Base-by-base conservation (phyloP, 371 early-diverging fungal genomes). In the Haplosporangium sp. region DNA sequence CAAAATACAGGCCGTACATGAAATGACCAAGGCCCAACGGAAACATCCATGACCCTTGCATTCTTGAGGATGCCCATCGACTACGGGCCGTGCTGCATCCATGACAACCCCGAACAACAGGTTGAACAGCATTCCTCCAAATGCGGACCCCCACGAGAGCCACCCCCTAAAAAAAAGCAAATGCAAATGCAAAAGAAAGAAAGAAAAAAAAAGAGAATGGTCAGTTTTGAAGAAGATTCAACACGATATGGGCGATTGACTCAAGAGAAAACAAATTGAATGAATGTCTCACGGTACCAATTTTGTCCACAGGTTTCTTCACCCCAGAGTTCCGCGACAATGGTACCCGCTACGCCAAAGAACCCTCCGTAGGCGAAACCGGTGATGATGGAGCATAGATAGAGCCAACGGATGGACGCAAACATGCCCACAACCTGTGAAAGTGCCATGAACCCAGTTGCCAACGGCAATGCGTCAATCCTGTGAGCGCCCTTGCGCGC, bases 291-390 rank as follows among this genome's bases (percentile, higher is more conserved):
- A 2, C 29, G 29, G 4, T 65, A 75, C 75, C 75, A 75, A 55
- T 76, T 76, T 55, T 76, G 77, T 40, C 77, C 77, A 47, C 77
- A 76, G 14, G 72, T 67, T 16, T 59, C 72, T 50, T 43, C 64
- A 4, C 77, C 77, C 77, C 77, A 76, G 10, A 76, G 55, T 57
- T 76, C 77, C 0, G 77, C 77, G 29, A 76, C 77, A 59, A 76
- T 70, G 42, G 57, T 76, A 13, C 72, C 72, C 16, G 77, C 77
- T 18, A 71, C 67, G 14, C 71, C 77, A 71, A 76, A 76, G 64
- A 63, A 76, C n/a, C 60, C 71, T n/a, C 77, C 77, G 42, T 76
- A 76, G 9, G 72, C 67, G 0, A 71, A 14, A n/a, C 77, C 77
- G 7, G 77, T 64, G 6, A 76, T 40, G 16, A 60, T 47, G 16